phyloP scores from a whole-genome alignment of 176 grass and related monocot genomes.

The Triticum monococcum region DNA sequence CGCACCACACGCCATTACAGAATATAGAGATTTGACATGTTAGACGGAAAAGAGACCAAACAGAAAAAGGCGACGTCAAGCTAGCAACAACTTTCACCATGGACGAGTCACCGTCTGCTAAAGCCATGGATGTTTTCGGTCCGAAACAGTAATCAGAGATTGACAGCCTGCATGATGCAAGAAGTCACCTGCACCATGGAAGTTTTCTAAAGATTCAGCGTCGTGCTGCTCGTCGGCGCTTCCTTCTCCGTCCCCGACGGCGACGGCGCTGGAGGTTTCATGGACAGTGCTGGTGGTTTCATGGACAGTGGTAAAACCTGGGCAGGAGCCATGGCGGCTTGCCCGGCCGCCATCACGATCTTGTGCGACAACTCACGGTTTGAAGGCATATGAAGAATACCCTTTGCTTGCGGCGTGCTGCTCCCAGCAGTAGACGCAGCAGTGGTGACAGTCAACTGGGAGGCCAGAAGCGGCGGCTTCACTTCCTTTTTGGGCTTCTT shows the following conservation, averaged over 20 bases:
- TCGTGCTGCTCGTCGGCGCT: neutral
- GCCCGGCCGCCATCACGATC: neutral
- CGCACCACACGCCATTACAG: neutral
- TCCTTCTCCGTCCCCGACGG: constrained; percentile 13
- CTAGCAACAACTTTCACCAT: constrained; percentile 15
- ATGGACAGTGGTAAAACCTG: constrained; percentile 6
- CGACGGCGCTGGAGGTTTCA: constrained; percentile 18
- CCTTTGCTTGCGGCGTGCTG: constrained; percentile 20
- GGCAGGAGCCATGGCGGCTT: neutral
- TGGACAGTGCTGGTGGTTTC: constrained; percentile 21
- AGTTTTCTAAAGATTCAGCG: constrained; percentile 23
- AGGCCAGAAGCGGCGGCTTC: neutral
- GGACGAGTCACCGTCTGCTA: neutral
- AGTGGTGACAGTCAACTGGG: constrained; percentile 7
- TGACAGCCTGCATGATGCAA: neutral
- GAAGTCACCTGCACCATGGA: neutral
- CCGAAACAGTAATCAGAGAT: constrained; percentile 8
- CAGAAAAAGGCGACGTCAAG: constrained; percentile 10
- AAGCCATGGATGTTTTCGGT: neutral
- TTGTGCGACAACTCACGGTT: constrained; percentile 12
- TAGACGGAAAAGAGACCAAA: neutral
- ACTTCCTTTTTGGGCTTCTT: constrained; percentile 31
- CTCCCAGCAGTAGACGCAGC: constrained; percentile 25
- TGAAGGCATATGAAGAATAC: constrained; percentile 9
- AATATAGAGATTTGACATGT: neutral